Conservation (phyloP, 2,329 filamentous ascomycete species). For the Pseudogymnoascus sp. region DNA sequence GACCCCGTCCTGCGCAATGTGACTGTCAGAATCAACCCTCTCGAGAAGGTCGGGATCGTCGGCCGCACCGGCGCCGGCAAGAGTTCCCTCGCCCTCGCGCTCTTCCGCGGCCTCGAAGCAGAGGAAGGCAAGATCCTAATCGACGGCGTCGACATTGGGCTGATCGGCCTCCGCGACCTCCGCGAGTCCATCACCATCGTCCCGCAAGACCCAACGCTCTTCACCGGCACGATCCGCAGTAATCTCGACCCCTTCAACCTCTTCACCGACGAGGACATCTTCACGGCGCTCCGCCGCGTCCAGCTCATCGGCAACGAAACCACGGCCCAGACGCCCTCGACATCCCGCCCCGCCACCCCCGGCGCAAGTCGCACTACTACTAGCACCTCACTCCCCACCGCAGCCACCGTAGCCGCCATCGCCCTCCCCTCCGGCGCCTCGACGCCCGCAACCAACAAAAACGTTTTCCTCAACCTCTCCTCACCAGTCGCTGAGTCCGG, state of each 20-base stretch:
- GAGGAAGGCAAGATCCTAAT: slow-evolving; percentile 84
- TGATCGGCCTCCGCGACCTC: slow-evolving; percentile 86
- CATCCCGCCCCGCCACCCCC: slow-evolving; percentile 22
- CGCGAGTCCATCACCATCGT: slow-evolving; percentile 95
- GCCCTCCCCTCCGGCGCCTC: slow-evolving; percentile 21
- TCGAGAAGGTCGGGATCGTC: slow-evolving; percentile 92
- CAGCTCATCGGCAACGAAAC: slow-evolving; percentile 61
- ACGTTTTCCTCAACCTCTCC: slow-evolving; percentile 80
- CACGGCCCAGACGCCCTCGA: slow-evolving; percentile 23
- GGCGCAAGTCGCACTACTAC: neutral
- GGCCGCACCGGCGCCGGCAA: slow-evolving; percentile 94
- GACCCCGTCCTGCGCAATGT: slow-evolving; percentile 79
- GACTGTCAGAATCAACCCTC: slow-evolving; percentile 75
- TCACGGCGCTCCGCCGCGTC: slow-evolving; percentile 74
- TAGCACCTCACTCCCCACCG: slow-evolving; percentile 22
- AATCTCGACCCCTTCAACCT: slow-evolving; percentile 89
- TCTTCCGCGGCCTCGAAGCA: slow-evolving; percentile 90
- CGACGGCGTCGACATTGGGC: slow-evolving; percentile 81
- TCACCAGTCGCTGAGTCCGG: slow-evolving; percentile 84
- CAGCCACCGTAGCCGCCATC: slow-evolving; percentile 22
- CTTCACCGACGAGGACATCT: slow-evolving; percentile 87
- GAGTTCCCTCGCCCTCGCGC: slow-evolving; percentile 83
- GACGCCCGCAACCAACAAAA: slow-evolving; percentile 70
- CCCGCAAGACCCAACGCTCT: slow-evolving; percentile 91
- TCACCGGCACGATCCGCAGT: slow-evolving; percentile 81